Evolutionary conservation across 208 protist species (phyloP).

Genomic region (Tritrichomonas musculus): DNA sequence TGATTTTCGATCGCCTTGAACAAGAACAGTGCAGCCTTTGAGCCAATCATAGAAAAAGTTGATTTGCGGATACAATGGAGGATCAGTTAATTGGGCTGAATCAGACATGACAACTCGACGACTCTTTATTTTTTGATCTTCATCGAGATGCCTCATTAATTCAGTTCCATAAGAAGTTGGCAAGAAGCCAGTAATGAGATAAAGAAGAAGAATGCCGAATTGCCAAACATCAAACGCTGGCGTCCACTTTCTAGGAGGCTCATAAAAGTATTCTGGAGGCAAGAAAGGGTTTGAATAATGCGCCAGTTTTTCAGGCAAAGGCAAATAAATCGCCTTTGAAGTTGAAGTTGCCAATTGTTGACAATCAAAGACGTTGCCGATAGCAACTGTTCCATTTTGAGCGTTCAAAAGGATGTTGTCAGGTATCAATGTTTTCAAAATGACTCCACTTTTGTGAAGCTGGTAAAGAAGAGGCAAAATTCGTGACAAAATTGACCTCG

Average conservation of each 20-base stretch:
- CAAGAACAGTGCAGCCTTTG: neutral
- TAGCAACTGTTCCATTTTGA: neutral
- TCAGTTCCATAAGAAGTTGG: neutral
- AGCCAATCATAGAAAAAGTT: constrained; percentile 34
- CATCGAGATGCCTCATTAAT: neutral
- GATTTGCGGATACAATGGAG: neutral
- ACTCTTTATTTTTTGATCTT: no score
- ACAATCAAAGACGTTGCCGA: neutral
- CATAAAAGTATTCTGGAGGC: neutral
- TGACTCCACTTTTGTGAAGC: neutral
- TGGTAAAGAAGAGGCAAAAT: neutral
- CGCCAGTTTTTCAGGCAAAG: neutral
- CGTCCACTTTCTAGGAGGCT: neutral
- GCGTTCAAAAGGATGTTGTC: neutral
- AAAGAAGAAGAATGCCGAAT: neutral
- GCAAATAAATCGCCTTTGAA: neutral
- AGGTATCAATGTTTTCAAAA: neutral
- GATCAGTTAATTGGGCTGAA: neutral
- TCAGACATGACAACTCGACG: no score
- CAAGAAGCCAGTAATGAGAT: neutral
- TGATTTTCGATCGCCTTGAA: no score
- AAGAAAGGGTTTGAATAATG: neutral
- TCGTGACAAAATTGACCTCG: neutral
- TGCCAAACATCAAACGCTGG: constrained; percentile 9
- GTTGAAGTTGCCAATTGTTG: neutral